Evolutionary conservation across 2,329 filamentous ascomycete genomes (phyloP), one percentile per base, ranked within the genome.

Genomic region (Cladosporium sphaerospermum): DNA sequence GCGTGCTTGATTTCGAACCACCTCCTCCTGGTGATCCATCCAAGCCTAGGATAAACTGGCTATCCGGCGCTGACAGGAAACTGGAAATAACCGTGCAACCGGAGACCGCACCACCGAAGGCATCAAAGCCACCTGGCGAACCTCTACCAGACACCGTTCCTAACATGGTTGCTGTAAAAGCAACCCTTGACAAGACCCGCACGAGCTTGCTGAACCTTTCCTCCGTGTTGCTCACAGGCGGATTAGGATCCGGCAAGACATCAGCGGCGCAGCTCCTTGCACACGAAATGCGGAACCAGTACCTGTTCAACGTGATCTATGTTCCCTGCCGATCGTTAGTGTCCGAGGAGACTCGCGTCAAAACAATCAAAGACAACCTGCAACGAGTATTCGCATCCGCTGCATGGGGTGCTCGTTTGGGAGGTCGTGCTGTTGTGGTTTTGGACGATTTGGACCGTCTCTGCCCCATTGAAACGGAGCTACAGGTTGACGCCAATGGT

Each of bases 401-500:
- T 3, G 86, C 88, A 40, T 99, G 93, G 93, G 90, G 89, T 36
- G 89, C 92, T 34, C 81, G 92, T 55, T 78, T 93, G 0, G 91
- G 90, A 18, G 93, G 93, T 4, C 85, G 83, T 57, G 82, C 91
- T 0, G 68, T 97, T 2, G 88, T 99, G 16, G 82, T 99, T 45
- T 76, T 99, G 1, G 93, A 99, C 64, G 93, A 99, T 64, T 73
- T 99, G 6, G 93, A 99, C 70, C 89, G 89, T 64, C 77, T 99
- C 1, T 97, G 92, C 65, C 92, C 93, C 0, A 86, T 85, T 1
- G 95, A 99, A 71, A 96, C 91, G 0, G 93, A 99, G 68, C 78
- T 99, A 10, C 89, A 96, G 69, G 88, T 95, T 4, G 91, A 90
- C 55, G 90, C 97, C 61, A 97, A 99, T 64, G 89, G 89, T 14